phyloP scores from a whole-genome alignment of 2,329 filamentous ascomycete genomes.

The Fusarium luffae region DNA sequence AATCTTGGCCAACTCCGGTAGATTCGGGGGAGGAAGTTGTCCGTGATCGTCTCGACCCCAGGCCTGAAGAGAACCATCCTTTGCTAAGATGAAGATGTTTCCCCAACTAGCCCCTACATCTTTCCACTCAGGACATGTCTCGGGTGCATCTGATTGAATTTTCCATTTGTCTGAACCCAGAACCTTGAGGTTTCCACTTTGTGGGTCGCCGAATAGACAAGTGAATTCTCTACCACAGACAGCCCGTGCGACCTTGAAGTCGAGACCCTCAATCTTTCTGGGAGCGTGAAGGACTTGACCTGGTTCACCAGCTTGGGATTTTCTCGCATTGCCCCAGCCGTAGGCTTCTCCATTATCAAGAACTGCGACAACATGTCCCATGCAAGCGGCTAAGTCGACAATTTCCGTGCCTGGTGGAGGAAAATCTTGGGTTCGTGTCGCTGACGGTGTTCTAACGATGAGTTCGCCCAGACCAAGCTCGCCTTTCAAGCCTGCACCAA shows the following conservation, averaged over 20 bases:
- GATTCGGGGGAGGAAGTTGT: constrained; percentile 73
- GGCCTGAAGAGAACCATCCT: constrained; percentile 69
- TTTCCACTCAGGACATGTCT: constrained; percentile 66
- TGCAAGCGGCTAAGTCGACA: constrained; percentile 74
- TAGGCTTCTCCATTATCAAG: constrained; percentile 80
- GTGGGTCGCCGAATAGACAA: constrained; percentile 69
- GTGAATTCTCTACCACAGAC: constrained; percentile 90
- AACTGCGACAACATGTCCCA: constrained; percentile 81
- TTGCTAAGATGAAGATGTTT: constrained; percentile 75
- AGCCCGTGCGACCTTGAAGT: constrained; percentile 73
- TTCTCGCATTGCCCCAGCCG: constrained; percentile 89
- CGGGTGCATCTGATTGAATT: constrained; percentile 68
- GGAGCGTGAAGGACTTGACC: constrained; percentile 67
- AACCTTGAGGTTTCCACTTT: constrained; percentile 69
- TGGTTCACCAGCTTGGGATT: constrained; percentile 80
- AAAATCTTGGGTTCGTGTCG: constrained; percentile 68
- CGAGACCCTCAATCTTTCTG: constrained; percentile 65
- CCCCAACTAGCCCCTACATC: constrained; percentile 85
- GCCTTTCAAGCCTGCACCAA: constrained; percentile 75
- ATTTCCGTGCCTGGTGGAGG: constrained; percentile 70
- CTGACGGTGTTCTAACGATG: constrained; percentile 60
- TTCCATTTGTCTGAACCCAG: constrained; percentile 82
- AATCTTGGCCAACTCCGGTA: constrained; percentile 71
- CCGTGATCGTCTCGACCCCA: constrained; percentile 92
- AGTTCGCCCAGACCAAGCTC: constrained; percentile 74